These are phyloP conservation scores for Magnaporthiopsis incrustans DNA, from an alignment of 2,329 filamentous ascomycete species.

Conservation along the genomic window DNA sequence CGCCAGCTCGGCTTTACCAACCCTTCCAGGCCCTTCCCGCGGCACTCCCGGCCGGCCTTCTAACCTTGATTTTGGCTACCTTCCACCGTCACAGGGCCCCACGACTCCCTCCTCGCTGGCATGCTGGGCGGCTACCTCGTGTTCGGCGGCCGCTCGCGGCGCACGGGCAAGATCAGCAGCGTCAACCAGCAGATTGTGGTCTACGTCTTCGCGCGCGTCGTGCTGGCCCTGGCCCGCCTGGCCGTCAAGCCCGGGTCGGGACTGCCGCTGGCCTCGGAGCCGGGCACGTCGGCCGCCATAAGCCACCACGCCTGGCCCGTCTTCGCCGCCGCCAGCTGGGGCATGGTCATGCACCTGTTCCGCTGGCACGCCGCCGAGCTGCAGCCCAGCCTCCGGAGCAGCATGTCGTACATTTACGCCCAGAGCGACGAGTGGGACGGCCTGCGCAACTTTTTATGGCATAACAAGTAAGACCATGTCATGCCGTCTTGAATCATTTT, in stretches of 20 bases:
- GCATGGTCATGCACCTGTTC: conserved; percentile 91
- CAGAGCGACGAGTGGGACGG: conserved; percentile 88
- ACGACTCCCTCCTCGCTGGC: conserved; percentile 81
- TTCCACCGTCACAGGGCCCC: conserved; percentile 50
- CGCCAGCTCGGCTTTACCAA: no score
- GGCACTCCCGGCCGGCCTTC: background rate
- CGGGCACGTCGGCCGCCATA: conserved; percentile 41
- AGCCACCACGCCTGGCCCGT: conserved; percentile 78
- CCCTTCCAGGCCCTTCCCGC: background rate
- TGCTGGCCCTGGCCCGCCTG: conserved; percentile 75
- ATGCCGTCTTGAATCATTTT: background rate
- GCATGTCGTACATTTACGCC: conserved; percentile 95
- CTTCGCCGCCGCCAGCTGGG: conserved; percentile 89
- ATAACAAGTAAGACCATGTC: conserved; percentile 54
- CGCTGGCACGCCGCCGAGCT: conserved; percentile 84
- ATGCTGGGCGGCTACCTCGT: conserved; percentile 86
- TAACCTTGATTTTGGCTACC: background rate
- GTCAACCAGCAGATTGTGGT: conserved; percentile 97
- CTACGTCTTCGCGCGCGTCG: conserved; percentile 91
- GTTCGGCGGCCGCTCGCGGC: conserved; percentile 62
- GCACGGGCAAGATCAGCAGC: conserved; percentile 61
- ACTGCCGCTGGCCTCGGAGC: conserved; percentile 40
- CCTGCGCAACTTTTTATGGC: conserved; percentile 73
- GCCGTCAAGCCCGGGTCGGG: conserved; percentile 59
- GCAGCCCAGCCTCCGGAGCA: conserved; percentile 83